These are phyloP conservation scores for Coemansia sp. DNA, from an alignment of 192 early-diverging fungal genomes.

Conservation along the genomic window DNA sequence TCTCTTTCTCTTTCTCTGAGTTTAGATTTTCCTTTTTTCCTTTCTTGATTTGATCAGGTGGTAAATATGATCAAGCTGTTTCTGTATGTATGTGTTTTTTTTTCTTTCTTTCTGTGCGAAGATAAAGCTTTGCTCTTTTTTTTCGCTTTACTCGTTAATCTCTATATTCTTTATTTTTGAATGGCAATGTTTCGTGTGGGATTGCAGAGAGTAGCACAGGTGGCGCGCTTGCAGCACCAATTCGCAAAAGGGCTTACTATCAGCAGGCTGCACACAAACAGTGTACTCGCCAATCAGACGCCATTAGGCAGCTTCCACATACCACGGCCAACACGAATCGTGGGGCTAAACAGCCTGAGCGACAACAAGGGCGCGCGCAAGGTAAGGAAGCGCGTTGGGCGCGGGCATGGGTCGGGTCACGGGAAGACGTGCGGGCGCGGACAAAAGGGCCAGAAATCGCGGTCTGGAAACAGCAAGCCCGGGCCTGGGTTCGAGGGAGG, in stretches of 20 bases:
- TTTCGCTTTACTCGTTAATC: neutral
- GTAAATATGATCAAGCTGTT: neutral
- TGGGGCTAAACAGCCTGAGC: slow-evolving; percentile 38
- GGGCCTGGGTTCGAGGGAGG: slow-evolving; percentile 90
- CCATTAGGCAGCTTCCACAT: slow-evolving; percentile 8
- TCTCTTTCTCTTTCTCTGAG: neutral
- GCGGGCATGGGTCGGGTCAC: slow-evolving; percentile 82
- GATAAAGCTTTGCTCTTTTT: neutral
- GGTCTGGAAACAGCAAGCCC: slow-evolving; percentile 72
- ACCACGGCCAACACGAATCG: slow-evolving; percentile 14
- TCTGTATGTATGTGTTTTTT: neutral
- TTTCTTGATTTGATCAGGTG: neutral
- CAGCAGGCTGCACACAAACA: slow-evolving; percentile 21
- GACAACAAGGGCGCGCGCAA: slow-evolving; percentile 47
- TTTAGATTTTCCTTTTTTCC: neutral
- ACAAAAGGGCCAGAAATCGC: slow-evolving; percentile 87
- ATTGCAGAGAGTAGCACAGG: slow-evolving; percentile 3
- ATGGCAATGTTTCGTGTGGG: slow-evolving; percentile 17
- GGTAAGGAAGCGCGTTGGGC: slow-evolving; percentile 67
- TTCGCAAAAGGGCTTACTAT: slow-evolving; percentile 19
- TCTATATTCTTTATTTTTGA: neutral
- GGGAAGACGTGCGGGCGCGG: slow-evolving; percentile 90
- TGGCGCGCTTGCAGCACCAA: slow-evolving; percentile 24
- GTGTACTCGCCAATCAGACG: slow-evolving; percentile 1
- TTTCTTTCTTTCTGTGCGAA: neutral